These are phyloP conservation scores for Mycosphaerella arachidis DNA, from an alignment of 2,329 filamentous ascomycete genomes.

Conservation along the genomic window DNA sequence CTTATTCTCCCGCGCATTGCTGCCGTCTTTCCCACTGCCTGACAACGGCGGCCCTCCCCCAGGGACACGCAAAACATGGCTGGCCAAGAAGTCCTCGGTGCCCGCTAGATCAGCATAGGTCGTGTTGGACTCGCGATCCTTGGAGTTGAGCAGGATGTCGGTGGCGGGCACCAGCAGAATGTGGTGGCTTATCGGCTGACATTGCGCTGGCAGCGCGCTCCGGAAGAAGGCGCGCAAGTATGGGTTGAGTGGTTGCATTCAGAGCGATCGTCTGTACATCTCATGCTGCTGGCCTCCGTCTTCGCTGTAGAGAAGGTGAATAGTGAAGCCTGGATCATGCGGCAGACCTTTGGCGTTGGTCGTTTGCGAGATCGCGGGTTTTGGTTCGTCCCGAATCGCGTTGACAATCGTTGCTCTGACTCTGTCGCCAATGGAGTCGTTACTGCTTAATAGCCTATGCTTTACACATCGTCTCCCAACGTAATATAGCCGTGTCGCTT, in stretches of 20 bases:
- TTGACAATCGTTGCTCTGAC: not conserved
- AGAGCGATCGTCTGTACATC: not conserved
- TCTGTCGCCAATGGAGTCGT: not conserved
- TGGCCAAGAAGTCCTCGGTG: conserved; percentile 91
- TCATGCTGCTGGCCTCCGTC: conserved; percentile 2
- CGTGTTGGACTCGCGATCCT: conserved; percentile 79
- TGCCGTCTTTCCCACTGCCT: conserved; percentile 50
- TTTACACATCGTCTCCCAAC: not conserved
- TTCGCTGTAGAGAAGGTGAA: not conserved
- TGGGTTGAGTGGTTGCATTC: conserved; percentile 74
- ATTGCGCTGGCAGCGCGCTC: conserved; percentile 87
- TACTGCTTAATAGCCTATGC: not conserved
- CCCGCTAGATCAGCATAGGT: conserved; percentile 74
- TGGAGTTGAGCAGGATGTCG: conserved; percentile 80
- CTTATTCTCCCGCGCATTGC: conserved; percentile 70
- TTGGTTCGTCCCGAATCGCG: not conserved
- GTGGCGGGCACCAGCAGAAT: conserved; percentile 90
- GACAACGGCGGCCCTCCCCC: conserved; percentile 42
- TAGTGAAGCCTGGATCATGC: not conserved
- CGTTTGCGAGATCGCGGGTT: not conserved
- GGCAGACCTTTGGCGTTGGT: not conserved
- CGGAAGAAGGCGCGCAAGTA: conserved; percentile 98
- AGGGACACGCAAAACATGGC: conserved; percentile 89
- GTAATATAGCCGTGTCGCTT: conserved; percentile 4
- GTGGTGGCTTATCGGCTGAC: conserved; percentile 84